Base-by-base conservation (phyloP, 2,329 filamentous ascomycete species). In the Tolypocladium album region DNA sequence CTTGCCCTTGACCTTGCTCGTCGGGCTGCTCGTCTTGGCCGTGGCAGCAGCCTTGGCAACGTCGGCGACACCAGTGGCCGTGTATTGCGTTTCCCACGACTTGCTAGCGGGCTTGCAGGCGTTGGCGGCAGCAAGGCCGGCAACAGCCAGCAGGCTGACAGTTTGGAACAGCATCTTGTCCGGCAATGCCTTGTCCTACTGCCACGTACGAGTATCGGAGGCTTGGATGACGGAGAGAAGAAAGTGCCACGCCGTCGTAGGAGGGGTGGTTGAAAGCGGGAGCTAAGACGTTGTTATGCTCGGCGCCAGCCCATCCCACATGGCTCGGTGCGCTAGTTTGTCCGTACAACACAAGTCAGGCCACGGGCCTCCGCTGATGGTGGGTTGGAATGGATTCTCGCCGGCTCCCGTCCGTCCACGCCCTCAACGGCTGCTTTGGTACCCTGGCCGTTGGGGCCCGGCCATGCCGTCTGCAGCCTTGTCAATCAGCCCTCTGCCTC, bases 1-100 rank as follows among this genome's bases (percentile, higher is more conserved):
- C 69, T 87, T 84, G 63, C 90, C 90, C 69, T 84, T 80, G 58
- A 92, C 84, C 67, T 84, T 70, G 70, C 80, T 86, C 39, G 80
- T 84, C 2, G 86, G 84, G 62, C 82, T 84, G 62, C 75, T 73
- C 1, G 85, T 85, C 68, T 79, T 77, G 13, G 84, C 85, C 1
- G 82, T 87, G 9, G 85, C 85, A 58, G 78, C 79, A 34, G 83
- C 83, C 22, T 79, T 78, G 6, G 77, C 76, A 9, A 87, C 83
- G 55, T 76, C 75, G 24, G 75, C 70, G 22, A 78, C 69, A 34
- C 71, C 75, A 4, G 82, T 85, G 3, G 82, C 79, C 20, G 82
- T 85, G 70, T 81, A 79, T 39, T 62, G 64, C 31, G 71, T 74
- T 64, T 73, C 73, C 73, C 72, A 75, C 3, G 31, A 31, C 20